Base-by-base conservation (phyloP, 23 red algal genomes). In the Gracilaria domingensis region DNA sequence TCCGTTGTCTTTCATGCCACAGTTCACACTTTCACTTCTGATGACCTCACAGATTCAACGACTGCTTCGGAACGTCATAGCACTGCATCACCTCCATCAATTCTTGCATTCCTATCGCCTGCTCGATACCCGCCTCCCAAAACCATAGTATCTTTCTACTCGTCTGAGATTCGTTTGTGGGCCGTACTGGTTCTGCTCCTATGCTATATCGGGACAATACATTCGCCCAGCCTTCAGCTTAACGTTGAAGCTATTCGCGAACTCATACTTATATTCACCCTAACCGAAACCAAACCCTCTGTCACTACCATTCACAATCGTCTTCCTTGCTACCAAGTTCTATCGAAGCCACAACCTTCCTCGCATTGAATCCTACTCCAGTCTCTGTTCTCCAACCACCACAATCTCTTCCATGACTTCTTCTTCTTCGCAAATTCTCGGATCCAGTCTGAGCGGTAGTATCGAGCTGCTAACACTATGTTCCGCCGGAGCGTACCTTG, bases 391-490 rank as follows among this genome's bases (percentile, higher is more conserved):
- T 18, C 69, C 17, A 3, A n/a, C 39, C 35, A 40, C 36, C 39
- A 8, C 7, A 4, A n/a, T 16, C 58, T 26, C 35, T 44, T 7
- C 35, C 34, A 24, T 44, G 12, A 86, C 33, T 34, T 30, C 83
- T 21, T 25, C 64, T 24, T 38, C 66, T 29, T 40, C 61, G 9
- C 13, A 42, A 17, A 86, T 86, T 35, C 66, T 86, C 62, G 57
- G 38, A 30, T 64, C 83, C 12, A 86, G 83, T 28, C 7, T 86
- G 11, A 67, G 83, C 65, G 83, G 83, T 17, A 86, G 83, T 55
- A 28, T 86, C 39, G 83, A 86, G 44, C 83, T 86, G 42, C 65
- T 86, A 33, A 86, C 64, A 14, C 62, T 86, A 40, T 70, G 83
- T 71, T 34, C 40, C 1, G 83, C 83, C 9, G 83, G 83, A 4